These are phyloP conservation scores for Clarireedia hainanense DNA, from an alignment of 2,329 filamentous ascomycete genomes.

Conservation along the genomic window DNA sequence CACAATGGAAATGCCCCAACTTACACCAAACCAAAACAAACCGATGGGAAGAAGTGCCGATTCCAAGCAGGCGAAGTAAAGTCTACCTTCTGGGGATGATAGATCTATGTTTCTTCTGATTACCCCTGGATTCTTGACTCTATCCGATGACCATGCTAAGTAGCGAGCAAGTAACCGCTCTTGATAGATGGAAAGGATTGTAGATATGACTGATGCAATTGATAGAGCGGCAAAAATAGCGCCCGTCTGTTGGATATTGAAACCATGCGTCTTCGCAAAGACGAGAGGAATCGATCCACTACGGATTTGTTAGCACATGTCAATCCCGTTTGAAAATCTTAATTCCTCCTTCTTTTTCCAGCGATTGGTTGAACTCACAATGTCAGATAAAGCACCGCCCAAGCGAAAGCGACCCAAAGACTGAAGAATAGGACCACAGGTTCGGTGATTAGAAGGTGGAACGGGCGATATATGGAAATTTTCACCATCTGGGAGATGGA, in stretches of 20 bases:
- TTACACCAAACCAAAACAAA: conserved; percentile 49
- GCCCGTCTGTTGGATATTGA: conserved; percentile 59
- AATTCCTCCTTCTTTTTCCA: too few species aligned
- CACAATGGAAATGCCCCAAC: not conserved
- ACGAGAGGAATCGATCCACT: conserved; percentile 66
- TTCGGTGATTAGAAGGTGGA: conserved; percentile 68
- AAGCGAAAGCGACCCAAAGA: conserved; percentile 82
- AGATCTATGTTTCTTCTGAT: conserved; percentile 19
- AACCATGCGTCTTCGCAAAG: conserved; percentile 59
- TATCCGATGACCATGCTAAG: conserved; percentile 26
- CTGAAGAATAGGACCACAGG: conserved; percentile 81
- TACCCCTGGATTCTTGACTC: conserved; percentile 10
- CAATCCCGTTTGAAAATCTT: not conserved
- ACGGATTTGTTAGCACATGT: not conserved
- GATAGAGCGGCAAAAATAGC: conserved; percentile 69
- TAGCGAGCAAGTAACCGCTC: conserved; percentile 53
- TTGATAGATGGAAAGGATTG: conserved; percentile 62
- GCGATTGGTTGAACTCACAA: conserved; percentile 36
- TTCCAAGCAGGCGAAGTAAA: conserved; percentile 78
- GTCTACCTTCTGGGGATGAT: conserved; percentile 61
- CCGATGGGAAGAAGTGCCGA: conserved; percentile 69
- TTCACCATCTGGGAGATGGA: conserved; percentile 62
- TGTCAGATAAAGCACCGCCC: conserved; percentile 81
- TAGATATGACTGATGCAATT: conserved; percentile 57
- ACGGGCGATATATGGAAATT: conserved; percentile 69